Conservation (phyloP, 306 rosid genomes). For the Vigna angularis region DNA sequence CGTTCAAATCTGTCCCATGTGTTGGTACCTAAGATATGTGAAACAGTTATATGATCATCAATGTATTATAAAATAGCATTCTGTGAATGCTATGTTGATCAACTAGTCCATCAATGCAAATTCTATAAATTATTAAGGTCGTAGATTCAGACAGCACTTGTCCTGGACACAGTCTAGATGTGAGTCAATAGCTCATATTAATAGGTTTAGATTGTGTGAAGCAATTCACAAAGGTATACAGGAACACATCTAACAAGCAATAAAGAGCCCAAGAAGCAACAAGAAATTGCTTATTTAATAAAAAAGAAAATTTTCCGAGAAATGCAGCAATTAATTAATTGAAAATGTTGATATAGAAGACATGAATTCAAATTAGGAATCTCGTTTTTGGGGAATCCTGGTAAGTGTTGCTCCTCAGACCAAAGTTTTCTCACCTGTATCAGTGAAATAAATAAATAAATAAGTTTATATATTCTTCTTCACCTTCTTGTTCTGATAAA, state of each 20-base stretch:
- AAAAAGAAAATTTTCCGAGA: conserved; percentile 67
- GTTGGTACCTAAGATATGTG: no score
- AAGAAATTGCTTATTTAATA: conserved; percentile 16
- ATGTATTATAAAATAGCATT: no score
- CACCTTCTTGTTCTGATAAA: background rate
- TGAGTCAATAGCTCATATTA: no score
- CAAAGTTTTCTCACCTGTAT: conserved; percentile 85
- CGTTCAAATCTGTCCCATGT: no score
- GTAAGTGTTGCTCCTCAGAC: conserved; percentile 70
- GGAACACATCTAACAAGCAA: background rate
- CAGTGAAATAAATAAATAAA: conserved; percentile 34
- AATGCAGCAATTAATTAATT: conserved; percentile 90
- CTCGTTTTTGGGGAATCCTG: conserved; percentile 78
- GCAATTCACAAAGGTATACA: conserved; percentile 11
- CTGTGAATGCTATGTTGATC: no score
- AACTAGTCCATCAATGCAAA: no score
- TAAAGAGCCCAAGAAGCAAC: conserved; percentile 32
- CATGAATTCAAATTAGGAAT: conserved; percentile 91
- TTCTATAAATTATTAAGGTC: no score
- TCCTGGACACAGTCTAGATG: no score
- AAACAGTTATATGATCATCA: no score
- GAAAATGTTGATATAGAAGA: conserved; percentile 85
- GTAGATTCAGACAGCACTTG: no score
- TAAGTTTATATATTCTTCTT: conserved; percentile 23
- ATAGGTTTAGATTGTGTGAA: background rate